A percentile compares a stretch with the other conserved stretches of the same genome.
Conservation (phyloP, 2,329 filamentous ascomycete genomes). For the Aureobasidium sp. region DNA sequence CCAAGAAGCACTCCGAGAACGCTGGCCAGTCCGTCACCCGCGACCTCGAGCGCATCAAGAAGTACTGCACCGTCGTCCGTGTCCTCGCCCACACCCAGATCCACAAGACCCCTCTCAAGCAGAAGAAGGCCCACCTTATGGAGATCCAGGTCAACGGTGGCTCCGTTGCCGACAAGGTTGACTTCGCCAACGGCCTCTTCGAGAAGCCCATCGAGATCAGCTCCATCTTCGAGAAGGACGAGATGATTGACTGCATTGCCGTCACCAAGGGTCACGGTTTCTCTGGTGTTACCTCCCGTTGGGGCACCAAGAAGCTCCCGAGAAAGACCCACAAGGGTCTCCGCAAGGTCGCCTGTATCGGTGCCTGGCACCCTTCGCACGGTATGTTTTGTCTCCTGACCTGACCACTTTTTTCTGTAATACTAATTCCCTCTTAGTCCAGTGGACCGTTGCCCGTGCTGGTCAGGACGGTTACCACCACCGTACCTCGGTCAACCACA, state of each 20-base stretch:
- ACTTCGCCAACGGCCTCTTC: conserved; percentile 90
- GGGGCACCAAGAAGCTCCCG: conserved; percentile 99
- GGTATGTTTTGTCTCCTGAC: conserved; percentile 30
- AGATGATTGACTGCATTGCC: conserved; percentile 98
- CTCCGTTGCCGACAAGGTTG: conserved; percentile 91
- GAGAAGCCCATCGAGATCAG: conserved; percentile 96
- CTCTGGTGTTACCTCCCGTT: conserved; percentile 93
- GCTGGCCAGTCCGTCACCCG: conserved; percentile 84
- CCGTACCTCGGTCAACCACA: conserved; percentile 99
- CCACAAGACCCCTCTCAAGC: conserved; percentile 98
- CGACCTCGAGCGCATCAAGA: conserved; percentile 99
- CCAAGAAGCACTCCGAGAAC: conserved; percentile 98
- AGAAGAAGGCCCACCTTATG: conserved; percentile 99
- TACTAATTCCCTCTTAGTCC: conserved; percentile 42
- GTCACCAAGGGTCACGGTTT: conserved; percentile 99
- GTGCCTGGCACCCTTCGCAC: conserved; percentile 99
- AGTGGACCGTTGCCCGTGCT: conserved; percentile 99
- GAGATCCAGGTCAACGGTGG: conserved; percentile 99
- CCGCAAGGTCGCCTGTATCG: conserved; percentile 99
- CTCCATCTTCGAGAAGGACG: conserved; percentile 96
- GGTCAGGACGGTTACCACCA: conserved; percentile 99
- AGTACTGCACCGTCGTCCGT: conserved; percentile 99
- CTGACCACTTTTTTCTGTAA: not conserved
- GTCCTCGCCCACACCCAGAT: conserved; percentile 99
- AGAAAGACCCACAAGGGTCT: conserved; percentile 99